Conservation (phyloP, 371 early-diverging fungal species). For the Mucor circinelloides region DNA sequence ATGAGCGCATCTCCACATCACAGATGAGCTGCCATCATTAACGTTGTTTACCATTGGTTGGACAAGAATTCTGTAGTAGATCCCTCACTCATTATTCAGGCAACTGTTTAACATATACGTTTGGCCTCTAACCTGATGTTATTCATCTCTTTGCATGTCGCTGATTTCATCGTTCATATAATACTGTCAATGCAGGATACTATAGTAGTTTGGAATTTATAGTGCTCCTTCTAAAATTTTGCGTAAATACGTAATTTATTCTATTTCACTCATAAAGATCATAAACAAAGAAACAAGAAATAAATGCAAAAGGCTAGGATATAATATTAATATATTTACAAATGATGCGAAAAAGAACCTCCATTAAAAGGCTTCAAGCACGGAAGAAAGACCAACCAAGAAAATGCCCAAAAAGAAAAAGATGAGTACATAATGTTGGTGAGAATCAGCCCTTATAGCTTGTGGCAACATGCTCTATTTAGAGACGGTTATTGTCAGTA, state of each 20-base stretch:
- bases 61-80: no score
- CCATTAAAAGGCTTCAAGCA: constrained; percentile 38
- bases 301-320: neutral
- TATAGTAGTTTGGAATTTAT: neutral
- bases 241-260: neutral
- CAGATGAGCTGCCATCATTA: neutral
- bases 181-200: neutral
- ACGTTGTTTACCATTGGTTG: neutral
- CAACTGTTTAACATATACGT: no score
- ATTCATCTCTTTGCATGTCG: no score
- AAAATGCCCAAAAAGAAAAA: constrained; percentile 63
- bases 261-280: neutral
- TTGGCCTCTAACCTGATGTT: no score
- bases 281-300: neutral
- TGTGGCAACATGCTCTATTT: constrained; percentile 55
- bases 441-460: constrained; percentile 53
- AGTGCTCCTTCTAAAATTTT: neutral
- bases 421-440: constrained; percentile 44
- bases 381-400: constrained; percentile 50
- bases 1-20: neutral
- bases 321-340: neutral
- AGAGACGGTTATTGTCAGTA: neutral
- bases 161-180: neutral
- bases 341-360: neutral
- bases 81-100: no score